phyloP scores from a whole-genome alignment of 2,329 filamentous ascomycete species.

The Ophiostoma sp. region DNA sequence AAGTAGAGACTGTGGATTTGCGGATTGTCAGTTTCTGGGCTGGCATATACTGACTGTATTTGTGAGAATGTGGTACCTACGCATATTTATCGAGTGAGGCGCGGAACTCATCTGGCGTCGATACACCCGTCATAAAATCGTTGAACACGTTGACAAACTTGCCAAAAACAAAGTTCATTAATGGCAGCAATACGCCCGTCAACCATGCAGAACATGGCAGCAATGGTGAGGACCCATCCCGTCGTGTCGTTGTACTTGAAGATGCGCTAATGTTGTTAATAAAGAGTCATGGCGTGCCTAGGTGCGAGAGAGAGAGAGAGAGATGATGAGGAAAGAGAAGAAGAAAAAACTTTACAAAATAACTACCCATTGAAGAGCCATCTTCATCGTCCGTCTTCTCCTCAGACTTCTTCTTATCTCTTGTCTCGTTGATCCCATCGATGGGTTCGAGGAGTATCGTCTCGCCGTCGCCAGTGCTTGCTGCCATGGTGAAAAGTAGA shows the following conservation, averaged over 20 bases:
- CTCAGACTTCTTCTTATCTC: neutral
- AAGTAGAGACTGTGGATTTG: slow-evolving; percentile 64
- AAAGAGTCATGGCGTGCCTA: neutral
- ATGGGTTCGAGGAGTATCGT: neutral
- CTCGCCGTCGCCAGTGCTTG: neutral
- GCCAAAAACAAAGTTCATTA: slow-evolving; percentile 62
- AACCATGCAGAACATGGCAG: slow-evolving; percentile 42
- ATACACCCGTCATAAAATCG: slow-evolving; percentile 33
- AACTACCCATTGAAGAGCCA: slow-evolving; percentile 13
- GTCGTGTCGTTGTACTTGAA: slow-evolving; percentile 41
- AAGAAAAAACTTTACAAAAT: neutral
- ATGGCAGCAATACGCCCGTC: slow-evolving; percentile 56
- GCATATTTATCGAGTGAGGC: slow-evolving; percentile 30
- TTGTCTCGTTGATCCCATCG: neutral
- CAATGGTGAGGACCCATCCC: slow-evolving; percentile 41
- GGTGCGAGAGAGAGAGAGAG: neutral
- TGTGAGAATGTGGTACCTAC: slow-evolving; percentile 33
- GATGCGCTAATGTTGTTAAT: slow-evolving; percentile 24
- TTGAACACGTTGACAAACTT: slow-evolving; percentile 38
- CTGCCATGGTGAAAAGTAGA: neutral
- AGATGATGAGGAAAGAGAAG: neutral
- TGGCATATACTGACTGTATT: too few species aligned
- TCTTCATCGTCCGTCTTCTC: neutral
- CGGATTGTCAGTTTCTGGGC: neutral
- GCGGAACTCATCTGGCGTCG: slow-evolving; percentile 24